Percentiles rank a stretch among this genome's conserved stretches.
These are phyloP conservation scores for Amanita inopinata DNA, from an alignment of 768 basidiomycete genomes.

Conservation along the genomic window DNA sequence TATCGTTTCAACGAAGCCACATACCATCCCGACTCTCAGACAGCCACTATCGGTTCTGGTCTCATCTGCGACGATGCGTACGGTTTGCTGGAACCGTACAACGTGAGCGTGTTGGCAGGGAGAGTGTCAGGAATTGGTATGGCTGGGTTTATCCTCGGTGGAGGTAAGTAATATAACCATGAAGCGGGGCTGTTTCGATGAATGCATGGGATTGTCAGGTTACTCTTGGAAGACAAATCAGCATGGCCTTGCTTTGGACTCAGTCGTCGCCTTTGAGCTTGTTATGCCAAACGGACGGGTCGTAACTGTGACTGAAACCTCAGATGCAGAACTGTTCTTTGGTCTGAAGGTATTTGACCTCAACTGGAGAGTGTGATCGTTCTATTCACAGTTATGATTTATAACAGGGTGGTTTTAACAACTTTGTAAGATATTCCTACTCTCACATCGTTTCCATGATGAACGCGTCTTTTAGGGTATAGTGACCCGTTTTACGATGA, in stretches of 20 bases:
- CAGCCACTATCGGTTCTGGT: constrained; percentile 22
- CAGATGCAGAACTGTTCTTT: constrained; percentile 30
- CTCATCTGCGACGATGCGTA: constrained; percentile 46
- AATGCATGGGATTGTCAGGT: constrained; percentile 29
- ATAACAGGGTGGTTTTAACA: constrained; percentile 49
- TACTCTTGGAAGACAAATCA: constrained; percentile 61
- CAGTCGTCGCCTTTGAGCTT: constrained; percentile 42
- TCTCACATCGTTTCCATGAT: no score
- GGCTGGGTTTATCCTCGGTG: constrained; percentile 38
- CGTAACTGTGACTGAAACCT: constrained; percentile 22
- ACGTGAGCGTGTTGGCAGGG: constrained; percentile 38
- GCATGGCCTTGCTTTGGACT: constrained; percentile 50
- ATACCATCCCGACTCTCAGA: constrained; percentile 22
- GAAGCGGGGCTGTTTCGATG: constrained; percentile 25
- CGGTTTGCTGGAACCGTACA: constrained; percentile 26
- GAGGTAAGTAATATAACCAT: constrained; percentile 29
- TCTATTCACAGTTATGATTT: neutral
- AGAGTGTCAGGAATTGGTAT: constrained; percentile 39
- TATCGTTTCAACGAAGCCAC: constrained; percentile 25
- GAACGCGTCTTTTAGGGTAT: no score
- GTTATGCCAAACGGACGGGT: constrained; percentile 46
- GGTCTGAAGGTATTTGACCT: constrained; percentile 25
- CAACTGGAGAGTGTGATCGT: neutral
- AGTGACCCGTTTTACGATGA: constrained; percentile 47
- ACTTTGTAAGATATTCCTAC: constrained; percentile 31